Evolutionary conservation across 2,329 filamentous ascomycete genomes (phyloP).

Genomic region (Arthrobotrys pseudoclavata): DNA sequence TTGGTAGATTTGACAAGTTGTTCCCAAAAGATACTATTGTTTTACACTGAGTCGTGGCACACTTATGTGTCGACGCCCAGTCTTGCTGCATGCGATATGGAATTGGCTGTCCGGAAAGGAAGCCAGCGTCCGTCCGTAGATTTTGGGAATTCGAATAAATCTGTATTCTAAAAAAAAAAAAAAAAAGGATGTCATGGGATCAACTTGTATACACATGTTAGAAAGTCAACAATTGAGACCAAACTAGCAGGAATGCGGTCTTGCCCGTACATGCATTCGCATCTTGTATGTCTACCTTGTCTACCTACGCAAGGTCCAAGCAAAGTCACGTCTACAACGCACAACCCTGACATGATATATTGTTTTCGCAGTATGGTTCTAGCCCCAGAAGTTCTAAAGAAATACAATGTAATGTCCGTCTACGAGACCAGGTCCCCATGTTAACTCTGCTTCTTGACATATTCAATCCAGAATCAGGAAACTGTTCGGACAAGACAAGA

Average conservation of each 20-base stretch:
- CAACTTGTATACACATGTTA: slow-evolving; percentile 5
- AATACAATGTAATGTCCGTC: slow-evolving; percentile 37
- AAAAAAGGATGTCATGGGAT: slow-evolving; percentile 7
- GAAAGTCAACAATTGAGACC: not conserved
- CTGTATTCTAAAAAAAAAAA: slow-evolving; percentile 10
- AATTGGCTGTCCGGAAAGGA: slow-evolving; percentile 31
- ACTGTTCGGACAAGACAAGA: slow-evolving; percentile 16
- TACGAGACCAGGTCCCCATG: slow-evolving; percentile 38
- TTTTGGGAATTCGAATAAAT: slow-evolving; percentile 15
- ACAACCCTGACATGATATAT: slow-evolving; percentile 45
- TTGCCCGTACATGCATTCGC: not conserved
- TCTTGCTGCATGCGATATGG: slow-evolving; percentile 6
- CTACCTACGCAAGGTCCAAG: slow-evolving; percentile 1
- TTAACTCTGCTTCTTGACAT: not conserved
- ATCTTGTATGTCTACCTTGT: slow-evolving; percentile 5
- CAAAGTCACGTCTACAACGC: slow-evolving; percentile 50
- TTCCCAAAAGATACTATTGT: not conserved
- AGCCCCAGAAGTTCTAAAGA: not conserved
- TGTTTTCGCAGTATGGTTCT: slow-evolving; percentile 19
- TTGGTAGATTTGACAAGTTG: slow-evolving; percentile 21
- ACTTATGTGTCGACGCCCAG: slow-evolving; percentile 1
- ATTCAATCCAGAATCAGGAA: slow-evolving; percentile 8
- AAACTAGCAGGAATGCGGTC: slow-evolving; percentile 18
- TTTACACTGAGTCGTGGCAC: slow-evolving; percentile 27
- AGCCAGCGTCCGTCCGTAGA: slow-evolving; percentile 20